These are phyloP conservation scores for Hevea brasiliensis DNA, from an alignment of 345 rosid genomes.

Conservation along the genomic window DNA sequence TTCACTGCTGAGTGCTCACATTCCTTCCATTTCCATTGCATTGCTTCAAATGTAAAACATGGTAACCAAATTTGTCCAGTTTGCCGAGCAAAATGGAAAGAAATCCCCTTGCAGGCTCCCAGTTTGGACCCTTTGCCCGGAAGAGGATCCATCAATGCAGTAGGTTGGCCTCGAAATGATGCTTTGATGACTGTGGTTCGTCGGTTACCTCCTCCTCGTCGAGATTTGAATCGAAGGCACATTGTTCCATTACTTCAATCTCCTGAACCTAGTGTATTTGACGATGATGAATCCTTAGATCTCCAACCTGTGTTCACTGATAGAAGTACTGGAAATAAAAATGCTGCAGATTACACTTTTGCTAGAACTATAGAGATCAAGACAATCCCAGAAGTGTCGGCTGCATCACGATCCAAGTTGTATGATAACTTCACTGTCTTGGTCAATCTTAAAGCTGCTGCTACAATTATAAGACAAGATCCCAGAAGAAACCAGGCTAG, in stretches of 20 bases:
- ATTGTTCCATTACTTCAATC: conserved; percentile 53
- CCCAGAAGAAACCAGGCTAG: conserved; percentile 32
- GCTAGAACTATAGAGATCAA: conserved; percentile 53
- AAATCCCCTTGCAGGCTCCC: conserved; percentile 76
- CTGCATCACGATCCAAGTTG: conserved; percentile 48
- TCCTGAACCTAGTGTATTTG: conserved; percentile 66
- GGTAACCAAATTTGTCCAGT: conserved; percentile 90
- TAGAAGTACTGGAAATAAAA: conserved; percentile 26
- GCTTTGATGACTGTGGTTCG: conserved; percentile 53
- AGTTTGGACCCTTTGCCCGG: conserved; percentile 43
- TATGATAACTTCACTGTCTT: conserved; percentile 65
- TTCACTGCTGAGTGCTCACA: conserved; percentile 96
- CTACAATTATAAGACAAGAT: conserved; percentile 36
- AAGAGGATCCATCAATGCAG: conserved; percentile 37
- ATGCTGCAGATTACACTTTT: conserved; percentile 28
- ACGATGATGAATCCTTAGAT: conserved; percentile 76
- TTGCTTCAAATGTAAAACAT: conserved; percentile 80
- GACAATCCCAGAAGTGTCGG: conserved; percentile 72
- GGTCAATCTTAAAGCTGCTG: conserved; percentile 80
- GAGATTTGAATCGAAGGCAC: conserved; percentile 54
- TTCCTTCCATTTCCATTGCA: conserved; percentile 94
- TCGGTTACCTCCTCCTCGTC: conserved; percentile 55
- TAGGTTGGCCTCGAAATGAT: conserved; percentile 57
- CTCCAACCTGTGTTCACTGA: conserved; percentile 43
- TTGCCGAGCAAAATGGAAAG: conserved; percentile 91